A percentile compares a stretch with the other conserved stretches of the same genome.
Conservation (phyloP, 2,329 filamentous ascomycete species). For the Colletotrichum limetticola region DNA sequence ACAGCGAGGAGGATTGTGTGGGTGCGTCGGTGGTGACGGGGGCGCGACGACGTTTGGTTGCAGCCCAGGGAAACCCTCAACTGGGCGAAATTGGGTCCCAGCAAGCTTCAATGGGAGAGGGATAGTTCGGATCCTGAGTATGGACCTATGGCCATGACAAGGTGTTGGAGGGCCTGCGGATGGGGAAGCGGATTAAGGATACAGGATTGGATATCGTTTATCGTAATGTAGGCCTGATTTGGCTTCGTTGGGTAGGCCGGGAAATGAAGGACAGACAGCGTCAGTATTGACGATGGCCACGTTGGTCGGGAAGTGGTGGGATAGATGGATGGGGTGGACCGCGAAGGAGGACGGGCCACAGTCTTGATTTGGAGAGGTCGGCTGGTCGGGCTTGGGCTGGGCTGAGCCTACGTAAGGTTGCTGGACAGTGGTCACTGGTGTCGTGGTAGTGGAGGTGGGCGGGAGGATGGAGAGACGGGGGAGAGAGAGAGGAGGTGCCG, state of each 20-base stretch:
- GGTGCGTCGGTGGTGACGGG: slow-evolving; percentile 14
- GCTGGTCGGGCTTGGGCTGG: slow-evolving; percentile 10
- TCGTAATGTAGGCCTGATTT: slow-evolving; percentile 24
- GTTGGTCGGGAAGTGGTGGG: slow-evolving; percentile 29
- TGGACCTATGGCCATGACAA: slow-evolving; percentile 31
- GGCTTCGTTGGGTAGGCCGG: slow-evolving; percentile 18
- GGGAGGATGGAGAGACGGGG: background rate
- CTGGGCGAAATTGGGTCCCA: slow-evolving; percentile 25
- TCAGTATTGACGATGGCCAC: slow-evolving; percentile 30
- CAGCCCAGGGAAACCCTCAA: slow-evolving; percentile 30
- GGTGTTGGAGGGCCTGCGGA: slow-evolving; percentile 1
- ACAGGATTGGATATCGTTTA: slow-evolving; percentile 24
- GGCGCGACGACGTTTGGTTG: slow-evolving; percentile 23
- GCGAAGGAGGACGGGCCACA: slow-evolving; percentile 27
- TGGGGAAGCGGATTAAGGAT: slow-evolving; percentile 22
- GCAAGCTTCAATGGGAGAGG: slow-evolving; percentile 31
- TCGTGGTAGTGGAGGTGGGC: background rate
- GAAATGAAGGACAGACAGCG: slow-evolving; percentile 29
- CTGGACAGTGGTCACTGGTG: background rate
- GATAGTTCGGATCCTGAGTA: slow-evolving; percentile 19
- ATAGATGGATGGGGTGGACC: background rate
- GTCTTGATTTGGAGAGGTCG: slow-evolving; percentile 31
- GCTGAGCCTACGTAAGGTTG: slow-evolving; percentile 14
- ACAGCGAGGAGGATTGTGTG: slow-evolving; percentile 12
- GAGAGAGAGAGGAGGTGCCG: background rate